These are phyloP conservation scores for Solanum megistacrolobum DNA, from an alignment of 257 asterid species.

Conservation along the genomic window DNA sequence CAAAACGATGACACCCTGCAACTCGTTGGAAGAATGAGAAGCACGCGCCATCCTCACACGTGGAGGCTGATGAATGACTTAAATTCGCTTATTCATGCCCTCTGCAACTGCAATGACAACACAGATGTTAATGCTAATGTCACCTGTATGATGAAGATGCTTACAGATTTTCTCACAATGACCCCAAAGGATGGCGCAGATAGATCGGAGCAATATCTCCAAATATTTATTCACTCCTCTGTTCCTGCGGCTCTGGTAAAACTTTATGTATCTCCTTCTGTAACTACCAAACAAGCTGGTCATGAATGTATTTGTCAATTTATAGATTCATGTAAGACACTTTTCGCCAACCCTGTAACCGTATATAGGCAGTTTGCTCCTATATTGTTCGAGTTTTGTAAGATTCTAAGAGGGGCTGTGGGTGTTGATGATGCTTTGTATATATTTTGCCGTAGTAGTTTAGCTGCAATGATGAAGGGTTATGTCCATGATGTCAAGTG, in stretches of 20 bases:
- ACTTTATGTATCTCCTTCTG: constrained; percentile 50
- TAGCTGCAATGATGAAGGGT: constrained; percentile 1
- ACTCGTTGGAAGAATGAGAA: constrained; percentile 65
- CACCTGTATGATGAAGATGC: background rate
- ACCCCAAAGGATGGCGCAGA: background rate
- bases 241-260: constrained; percentile 60
- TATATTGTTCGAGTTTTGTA: background rate
- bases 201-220: constrained; percentile 34
- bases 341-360: constrained; percentile 1
- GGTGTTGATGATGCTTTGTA: constrained; percentile 18
- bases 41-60: constrained; percentile 66
- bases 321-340: constrained; percentile 25
- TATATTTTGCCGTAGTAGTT: constrained; percentile 32
- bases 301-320: constrained; percentile 50
- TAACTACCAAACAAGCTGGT: constrained; percentile 25
- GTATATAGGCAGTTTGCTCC: constrained; percentile 21
- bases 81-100: constrained; percentile 23
- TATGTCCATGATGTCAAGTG: background rate
- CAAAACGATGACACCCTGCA: constrained; percentile 50
- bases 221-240: constrained; percentile 41
- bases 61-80: constrained; percentile 58
- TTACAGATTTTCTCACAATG: background rate
- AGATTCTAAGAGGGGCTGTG: background rate
- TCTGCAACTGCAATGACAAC: constrained; percentile 18
- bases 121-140: background rate